Base-by-base conservation (phyloP, 371 early-diverging fungal species). In the Mortierella sp. region DNA sequence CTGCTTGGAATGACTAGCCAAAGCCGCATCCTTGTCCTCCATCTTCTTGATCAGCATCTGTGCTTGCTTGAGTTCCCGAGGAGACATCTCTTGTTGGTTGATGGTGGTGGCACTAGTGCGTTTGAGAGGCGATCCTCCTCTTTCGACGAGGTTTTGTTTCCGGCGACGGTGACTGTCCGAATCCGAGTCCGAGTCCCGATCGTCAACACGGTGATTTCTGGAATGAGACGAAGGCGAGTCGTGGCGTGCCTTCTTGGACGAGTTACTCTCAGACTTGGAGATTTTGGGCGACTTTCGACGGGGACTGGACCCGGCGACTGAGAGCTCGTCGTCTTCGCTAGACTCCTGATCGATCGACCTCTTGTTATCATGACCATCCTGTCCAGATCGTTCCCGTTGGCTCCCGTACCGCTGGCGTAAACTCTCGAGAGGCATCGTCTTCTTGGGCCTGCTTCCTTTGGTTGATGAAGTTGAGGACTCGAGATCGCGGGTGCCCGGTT, bases 401-500 rank as follows among this genome's bases (percentile, higher is more conserved):
- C 58, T 26, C 2, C 77, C 77, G 37, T 81, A 77, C n/a, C 77
- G 70, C 47, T 77, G 82, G 13, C 82, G 74, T 44, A 81, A 45
- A 29, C 74, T 77, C 69, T 77, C 82, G 2, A 71, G 16, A 4
- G 58, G 34, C 14, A 50, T 41, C 16, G 64, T 63, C 53, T 81
- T 81, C 31, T 81, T 81, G n/a, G 77, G 77, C 24, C 82, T 67
- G 55, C 31, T 71, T 43, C 82, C 82, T 61, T 81, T 81, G 43
- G 55, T 24, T 9, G 70, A n/a, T 0, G 66, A 37, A 19, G 45
- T 19, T 16, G 76, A 58, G 11, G 67, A 44, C 3, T 81, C 82
- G 2, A 50, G 61, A 4, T 77, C 72, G 13, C 75, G 71, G 2
- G 69, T 22, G 0, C 64, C 48, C 44, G 75, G 10, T 14, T 81